Evolutionary conservation across 257 asterid species (phyloP).

Genomic region (Phtheirospermum japonicum): DNA sequence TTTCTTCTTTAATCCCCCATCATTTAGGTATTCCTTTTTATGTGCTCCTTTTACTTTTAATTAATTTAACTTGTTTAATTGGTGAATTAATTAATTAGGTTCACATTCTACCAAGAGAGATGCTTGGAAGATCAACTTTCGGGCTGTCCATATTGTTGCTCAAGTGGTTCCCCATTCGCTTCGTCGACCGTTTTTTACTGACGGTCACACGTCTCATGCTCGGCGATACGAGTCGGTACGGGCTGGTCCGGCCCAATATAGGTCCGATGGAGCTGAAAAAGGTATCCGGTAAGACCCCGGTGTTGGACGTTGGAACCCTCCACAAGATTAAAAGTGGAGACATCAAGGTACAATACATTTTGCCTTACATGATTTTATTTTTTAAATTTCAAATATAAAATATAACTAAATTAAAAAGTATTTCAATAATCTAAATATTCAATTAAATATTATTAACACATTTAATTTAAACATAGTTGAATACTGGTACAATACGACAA

Average conservation of each 20-base stretch:
- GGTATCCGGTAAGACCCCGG: slow-evolving; percentile 63
- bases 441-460: too few relatives aligned
- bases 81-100: slow-evolving; percentile 35
- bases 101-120: slow-evolving; percentile 67
- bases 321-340: slow-evolving; percentile 61
- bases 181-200: slow-evolving; percentile 52
- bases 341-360: slow-evolving; percentile 48
- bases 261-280: slow-evolving; percentile 69
- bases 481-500: too few relatives aligned
- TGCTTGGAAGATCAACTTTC: slow-evolving; percentile 67
- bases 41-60: not conserved
- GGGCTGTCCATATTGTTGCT: slow-evolving; percentile 62
- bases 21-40: not conserved
- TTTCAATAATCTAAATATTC: too few relatives aligned
- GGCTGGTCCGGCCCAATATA: slow-evolving; percentile 47
- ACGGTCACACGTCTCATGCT: slow-evolving; percentile 40
- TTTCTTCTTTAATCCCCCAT: slow-evolving; percentile 8
- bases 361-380: not conserved
- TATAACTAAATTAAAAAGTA: too few relatives aligned
- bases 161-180: slow-evolving; percentile 54
- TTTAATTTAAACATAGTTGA: too few relatives aligned
- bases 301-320: slow-evolving; percentile 70
- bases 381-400: slow-evolving; percentile 2
- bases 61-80: not conserved
- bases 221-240: slow-evolving; percentile 58